Evolutionary conservation across 2,329 filamentous ascomycete genomes (phyloP).

Genomic region (Neobulgaria alba): DNA sequence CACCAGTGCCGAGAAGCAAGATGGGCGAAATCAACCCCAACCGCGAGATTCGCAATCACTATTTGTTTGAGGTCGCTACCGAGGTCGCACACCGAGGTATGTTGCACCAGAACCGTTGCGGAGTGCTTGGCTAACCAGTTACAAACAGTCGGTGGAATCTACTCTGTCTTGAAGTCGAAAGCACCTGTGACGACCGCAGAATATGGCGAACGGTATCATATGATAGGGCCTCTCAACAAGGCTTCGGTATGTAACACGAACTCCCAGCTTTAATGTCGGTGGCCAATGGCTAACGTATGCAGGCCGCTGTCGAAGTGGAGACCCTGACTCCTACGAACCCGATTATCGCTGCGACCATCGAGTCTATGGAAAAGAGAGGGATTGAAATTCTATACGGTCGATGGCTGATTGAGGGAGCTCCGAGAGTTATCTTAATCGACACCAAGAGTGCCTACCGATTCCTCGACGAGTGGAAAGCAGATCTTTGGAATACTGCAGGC

Average conservation of each 20-base stretch:
- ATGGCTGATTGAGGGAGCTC: conserved; percentile 96
- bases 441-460: conserved; percentile 87
- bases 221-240: conserved; percentile 90
- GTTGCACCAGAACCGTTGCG: conserved; percentile 23
- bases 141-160: conserved; percentile 81
- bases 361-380: conserved; percentile 86
- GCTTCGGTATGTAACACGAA: conserved; percentile 58
- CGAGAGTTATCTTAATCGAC: conserved; percentile 87
- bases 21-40: conserved; percentile 23
- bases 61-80: conserved; percentile 93
- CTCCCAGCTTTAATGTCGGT: conserved; percentile 3
- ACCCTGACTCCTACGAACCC: conserved; percentile 77
- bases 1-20: conserved; percentile 1
- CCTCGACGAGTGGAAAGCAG: conserved; percentile 92
- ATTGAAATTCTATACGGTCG: conserved; percentile 86
- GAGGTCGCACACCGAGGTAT: conserved; percentile 94
- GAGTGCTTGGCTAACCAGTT: conserved; percentile 8
- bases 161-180: conserved; percentile 98
- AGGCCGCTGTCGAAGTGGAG: conserved; percentile 98
- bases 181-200: conserved; percentile 95
- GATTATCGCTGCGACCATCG: conserved; percentile 72
- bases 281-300: conserved; percentile 19
- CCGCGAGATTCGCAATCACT: conserved; percentile 81
- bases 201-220: conserved; percentile 94
- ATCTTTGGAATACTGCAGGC: conserved; percentile 85